A percentile compares a stretch with the other conserved stretches of the same genome.
phyloP scores from a whole-genome alignment of 2,329 filamentous ascomycete genomes.

The Dactylellina sp. region DNA sequence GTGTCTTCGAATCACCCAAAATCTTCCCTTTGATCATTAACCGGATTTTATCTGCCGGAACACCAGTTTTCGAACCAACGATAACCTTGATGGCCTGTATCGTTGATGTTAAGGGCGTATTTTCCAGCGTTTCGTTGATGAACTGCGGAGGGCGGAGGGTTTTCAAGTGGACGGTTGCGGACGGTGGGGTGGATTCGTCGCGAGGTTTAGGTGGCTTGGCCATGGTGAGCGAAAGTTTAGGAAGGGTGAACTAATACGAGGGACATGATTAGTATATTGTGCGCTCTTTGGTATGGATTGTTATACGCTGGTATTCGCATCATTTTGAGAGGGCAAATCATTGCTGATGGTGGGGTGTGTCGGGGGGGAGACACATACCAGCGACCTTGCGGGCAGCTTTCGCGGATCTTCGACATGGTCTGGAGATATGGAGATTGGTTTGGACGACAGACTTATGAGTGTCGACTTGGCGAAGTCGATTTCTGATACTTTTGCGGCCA shows the following conservation, averaged over 20 bases:
- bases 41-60: conserved; percentile 83
- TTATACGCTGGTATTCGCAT: too few relatives aligned
- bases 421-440: conserved; percentile 82
- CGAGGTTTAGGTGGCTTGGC: conserved; percentile 65
- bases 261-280: conserved; percentile 16
- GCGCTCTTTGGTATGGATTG: conserved; percentile 44
- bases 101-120: conserved; percentile 75
- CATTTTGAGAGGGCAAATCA: conserved; percentile 24
- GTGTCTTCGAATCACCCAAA: conserved; percentile 78
- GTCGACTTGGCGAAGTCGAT: conserved; percentile 85
- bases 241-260: conserved; percentile 80
- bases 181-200: conserved; percentile 61
- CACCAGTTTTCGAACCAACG: conserved; percentile 73
- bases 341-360: conserved; percentile 13
- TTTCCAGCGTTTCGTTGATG: conserved; percentile 72
- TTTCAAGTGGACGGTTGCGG: conserved; percentile 73
- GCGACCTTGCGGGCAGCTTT: conserved; percentile 78
- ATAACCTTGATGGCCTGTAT: conserved; percentile 81
- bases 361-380: conserved; percentile 69
- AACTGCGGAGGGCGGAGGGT: conserved; percentile 81
- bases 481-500: conserved; percentile 88
- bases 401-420: conserved; percentile 91
- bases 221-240: conserved; percentile 73
- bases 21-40: conserved; percentile 90
- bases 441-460: conserved; percentile 80